These are phyloP conservation scores for Tremellales sp. DNA, from an alignment of 1,284 basidiomycete genomes.

Conservation along the genomic window DNA sequence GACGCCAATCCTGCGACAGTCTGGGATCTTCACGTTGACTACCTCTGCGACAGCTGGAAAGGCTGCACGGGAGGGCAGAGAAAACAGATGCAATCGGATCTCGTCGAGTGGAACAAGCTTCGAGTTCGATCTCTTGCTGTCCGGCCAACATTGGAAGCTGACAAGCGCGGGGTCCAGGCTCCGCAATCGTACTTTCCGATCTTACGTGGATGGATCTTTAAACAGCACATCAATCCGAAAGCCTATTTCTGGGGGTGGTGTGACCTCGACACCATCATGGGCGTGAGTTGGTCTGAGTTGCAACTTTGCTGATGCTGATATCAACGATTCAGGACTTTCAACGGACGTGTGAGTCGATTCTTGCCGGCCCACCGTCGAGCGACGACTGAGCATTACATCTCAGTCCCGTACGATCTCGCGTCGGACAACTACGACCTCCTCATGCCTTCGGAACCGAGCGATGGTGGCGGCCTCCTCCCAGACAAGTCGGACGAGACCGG, in stretches of 20 bases:
- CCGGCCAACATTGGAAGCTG: not conserved
- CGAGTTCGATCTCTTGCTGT: conserved; percentile 4
- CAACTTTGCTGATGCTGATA: not conserved
- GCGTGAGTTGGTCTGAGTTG: conserved; percentile 9
- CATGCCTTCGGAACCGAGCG: conserved; percentile 7
- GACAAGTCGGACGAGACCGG: not conserved
- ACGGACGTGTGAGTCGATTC: conserved; percentile 9
- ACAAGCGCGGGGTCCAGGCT: not conserved
- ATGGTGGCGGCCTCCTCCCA: too few relatives aligned
- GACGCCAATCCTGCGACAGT: conserved; percentile 4
- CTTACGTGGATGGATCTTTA: conserved; percentile 16
- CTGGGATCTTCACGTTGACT: conserved; percentile 13
- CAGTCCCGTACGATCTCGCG: conserved; percentile 15
- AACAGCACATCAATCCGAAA: conserved; percentile 8
- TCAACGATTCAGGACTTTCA: conserved; percentile 2
- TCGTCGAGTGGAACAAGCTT: conserved; percentile 9
- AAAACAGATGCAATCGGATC: conserved; percentile 1
- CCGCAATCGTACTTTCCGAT: conserved; percentile 13
- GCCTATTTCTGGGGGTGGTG: conserved; percentile 12
- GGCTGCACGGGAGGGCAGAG: conserved; percentile 4
- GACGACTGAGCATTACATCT: not conserved
- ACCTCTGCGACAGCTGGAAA: conserved; percentile 14
- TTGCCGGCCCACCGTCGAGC: not conserved
- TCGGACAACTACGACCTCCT: conserved; percentile 12
- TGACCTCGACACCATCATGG: conserved; percentile 14